These are phyloP conservation scores for Purpureocillium takamizusanense DNA, from an alignment of 2,329 filamentous ascomycete genomes.

Conservation along the genomic window DNA sequence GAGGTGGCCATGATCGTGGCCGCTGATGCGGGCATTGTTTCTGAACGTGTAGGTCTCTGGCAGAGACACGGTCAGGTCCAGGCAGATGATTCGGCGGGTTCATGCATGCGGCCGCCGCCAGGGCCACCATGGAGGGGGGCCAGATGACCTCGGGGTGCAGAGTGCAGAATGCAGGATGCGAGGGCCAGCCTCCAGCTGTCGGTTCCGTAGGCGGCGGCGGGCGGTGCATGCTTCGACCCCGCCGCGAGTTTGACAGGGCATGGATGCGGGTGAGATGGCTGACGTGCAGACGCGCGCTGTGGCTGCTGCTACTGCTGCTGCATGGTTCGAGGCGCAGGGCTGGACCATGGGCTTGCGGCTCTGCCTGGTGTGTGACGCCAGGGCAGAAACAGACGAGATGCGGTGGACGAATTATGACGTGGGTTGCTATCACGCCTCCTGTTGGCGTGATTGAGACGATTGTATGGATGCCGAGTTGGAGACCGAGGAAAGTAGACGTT, in stretches of 20 bases:
- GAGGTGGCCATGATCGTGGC: background rate
- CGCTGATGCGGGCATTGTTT: too few species aligned
- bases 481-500: too few species aligned
- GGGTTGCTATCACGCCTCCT: too few species aligned
- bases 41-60: background rate
- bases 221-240: constrained; percentile 5
- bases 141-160: constrained; percentile 8
- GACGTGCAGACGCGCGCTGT: too few species aligned
- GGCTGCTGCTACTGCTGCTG: too few species aligned
- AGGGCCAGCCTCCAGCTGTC: too few species aligned
- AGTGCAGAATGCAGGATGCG: constrained; percentile 2
- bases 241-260: constrained; percentile 1
- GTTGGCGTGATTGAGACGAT: too few species aligned
- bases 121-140: constrained; percentile 2
- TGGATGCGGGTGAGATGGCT: constrained; percentile 4
- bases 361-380: too few species aligned
- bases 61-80: constrained; percentile 5
- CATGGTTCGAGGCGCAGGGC: constrained; percentile 2
- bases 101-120: constrained; percentile 4
- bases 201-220: too few species aligned
- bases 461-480: too few species aligned
- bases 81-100: constrained; percentile 7
- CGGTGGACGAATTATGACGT: too few species aligned
- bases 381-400: too few species aligned
- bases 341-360: constrained; percentile 2